Conservation (phyloP, 2,329 filamentous ascomycete genomes). For the Didymella exigua region DNA sequence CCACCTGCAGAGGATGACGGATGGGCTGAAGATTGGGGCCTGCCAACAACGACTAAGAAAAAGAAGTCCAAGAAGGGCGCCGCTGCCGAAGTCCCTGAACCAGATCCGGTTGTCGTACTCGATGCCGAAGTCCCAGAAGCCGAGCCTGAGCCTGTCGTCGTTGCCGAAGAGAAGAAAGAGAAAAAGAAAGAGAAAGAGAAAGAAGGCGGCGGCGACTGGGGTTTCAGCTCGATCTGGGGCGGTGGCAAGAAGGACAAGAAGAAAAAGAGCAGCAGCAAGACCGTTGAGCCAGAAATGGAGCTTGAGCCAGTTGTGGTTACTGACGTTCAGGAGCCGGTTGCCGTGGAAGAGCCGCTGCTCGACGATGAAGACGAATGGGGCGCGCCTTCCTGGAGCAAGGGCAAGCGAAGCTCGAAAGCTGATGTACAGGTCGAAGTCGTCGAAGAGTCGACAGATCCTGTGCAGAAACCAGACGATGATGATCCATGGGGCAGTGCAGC, state of each 20-base stretch:
- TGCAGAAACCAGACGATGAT: conserved; percentile 53
- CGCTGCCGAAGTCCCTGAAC: conserved; percentile 44
- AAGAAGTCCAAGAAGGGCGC: conserved; percentile 46
- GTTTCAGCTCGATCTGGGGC: conserved; percentile 48
- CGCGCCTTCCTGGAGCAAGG: conserved; percentile 63
- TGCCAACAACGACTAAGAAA: conserved; percentile 13
- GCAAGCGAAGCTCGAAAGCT: conserved; percentile 48
- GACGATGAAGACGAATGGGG: conserved; percentile 62
- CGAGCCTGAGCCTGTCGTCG: conserved; percentile 31
- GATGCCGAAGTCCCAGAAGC: conserved; percentile 38
- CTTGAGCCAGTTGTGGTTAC: conserved; percentile 34
- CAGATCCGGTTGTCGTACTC: conserved; percentile 8
- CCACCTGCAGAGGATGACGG: conserved; percentile 32
- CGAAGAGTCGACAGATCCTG: conserved; percentile 48
- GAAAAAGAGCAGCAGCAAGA: conserved; percentile 51
- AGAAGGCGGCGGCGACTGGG: conserved; percentile 43
- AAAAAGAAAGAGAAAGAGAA: conserved; percentile 40
- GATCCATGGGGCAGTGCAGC: conserved; percentile 46
- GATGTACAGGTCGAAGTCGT: conserved; percentile 48
- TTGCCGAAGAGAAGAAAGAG: conserved; percentile 33
- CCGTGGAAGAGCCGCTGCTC: conserved; percentile 56
- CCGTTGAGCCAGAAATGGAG: conserved; percentile 36
- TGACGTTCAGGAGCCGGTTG: conserved; percentile 52
- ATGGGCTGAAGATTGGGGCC: conserved; percentile 37
- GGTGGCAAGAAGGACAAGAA: conserved; percentile 51